Conservation (phyloP, 495 filamentous ascomycete genomes). For the Pseudomonodictys pantanalensis region DNA sequence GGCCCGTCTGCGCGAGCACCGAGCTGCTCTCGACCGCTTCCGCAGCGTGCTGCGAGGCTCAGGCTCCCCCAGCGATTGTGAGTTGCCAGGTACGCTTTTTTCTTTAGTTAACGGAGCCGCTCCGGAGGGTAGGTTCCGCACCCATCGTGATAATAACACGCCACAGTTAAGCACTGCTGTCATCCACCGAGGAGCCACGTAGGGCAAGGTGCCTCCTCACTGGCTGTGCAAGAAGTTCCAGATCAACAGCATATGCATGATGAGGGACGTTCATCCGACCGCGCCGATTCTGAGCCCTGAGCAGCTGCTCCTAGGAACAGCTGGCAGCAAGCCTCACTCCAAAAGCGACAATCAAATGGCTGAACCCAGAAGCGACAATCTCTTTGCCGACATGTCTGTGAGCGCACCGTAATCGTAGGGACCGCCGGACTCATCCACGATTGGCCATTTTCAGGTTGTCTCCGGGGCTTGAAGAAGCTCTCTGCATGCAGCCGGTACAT, state of each 20-base stretch:
- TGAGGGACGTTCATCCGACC: neutral
- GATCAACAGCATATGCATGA: conserved; percentile 7
- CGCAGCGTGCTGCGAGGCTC: neutral
- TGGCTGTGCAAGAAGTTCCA: conserved; percentile 16
- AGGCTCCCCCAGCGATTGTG: neutral
- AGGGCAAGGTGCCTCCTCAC: conserved; percentile 18
- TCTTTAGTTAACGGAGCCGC: conserved; percentile 5
- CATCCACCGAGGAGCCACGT: conserved; percentile 23
- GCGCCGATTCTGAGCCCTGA: conserved; percentile 1
- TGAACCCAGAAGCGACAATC: conserved; percentile 1
- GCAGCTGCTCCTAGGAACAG: conserved; percentile 10
- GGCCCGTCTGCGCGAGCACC: too few relatives aligned
- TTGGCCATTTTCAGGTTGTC: too few relatives aligned
- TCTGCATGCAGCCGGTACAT: neutral
- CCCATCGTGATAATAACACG: conserved; percentile 25
- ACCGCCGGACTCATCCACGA: too few relatives aligned
- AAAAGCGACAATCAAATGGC: neutral
- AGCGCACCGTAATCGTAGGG: too few relatives aligned
- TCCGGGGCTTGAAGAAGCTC: too few relatives aligned
- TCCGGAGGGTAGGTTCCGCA: conserved; percentile 29
- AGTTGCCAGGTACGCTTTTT: conserved; percentile 24
- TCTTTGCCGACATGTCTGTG: too few relatives aligned
- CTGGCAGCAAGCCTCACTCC: conserved; percentile 7
- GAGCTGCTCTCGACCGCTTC: too few relatives aligned
- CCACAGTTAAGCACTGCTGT: conserved; percentile 22